Evolutionary conservation across 2,329 filamentous ascomycete genomes (phyloP), one percentile per base, ranked within the genome.

Genomic region (Fusarium lyarnte): DNA sequence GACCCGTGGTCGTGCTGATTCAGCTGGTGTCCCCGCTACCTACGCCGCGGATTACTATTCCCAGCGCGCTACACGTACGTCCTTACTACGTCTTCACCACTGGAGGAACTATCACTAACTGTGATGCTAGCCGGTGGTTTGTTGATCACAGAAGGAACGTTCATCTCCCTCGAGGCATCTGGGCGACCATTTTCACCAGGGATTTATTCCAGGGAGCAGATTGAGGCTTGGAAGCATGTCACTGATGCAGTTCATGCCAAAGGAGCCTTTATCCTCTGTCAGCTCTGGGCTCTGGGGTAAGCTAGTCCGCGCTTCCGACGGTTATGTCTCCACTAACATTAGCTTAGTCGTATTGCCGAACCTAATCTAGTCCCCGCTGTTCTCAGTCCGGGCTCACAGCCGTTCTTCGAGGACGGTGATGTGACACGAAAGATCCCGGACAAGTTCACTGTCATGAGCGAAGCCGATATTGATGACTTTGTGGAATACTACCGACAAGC

Each of bases 181-280:
- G 81, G 79, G 17, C 80, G 80, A 3, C 70, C 77, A 7, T 43
- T 54, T 5, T 70, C 72, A 2, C 73, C 73, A 13, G 72, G 73
- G n/a, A 88, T 92, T 74, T 92, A 85, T 78, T 87, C 78, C 43
- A 79, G 84, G 1, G 84, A 82, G n/a, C 90, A 92, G 66, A 84
- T 91, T 51, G 82, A 82, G 2, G 87, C 83, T 0, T 93, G 91
- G 91, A 89, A 86, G 66, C 80, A 84, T 36, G 82, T 93, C 49
- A 90, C 88, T 1, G 86, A 89, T 51, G 87, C 86, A 5, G 90
- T 93, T 4, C 91, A 94, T 79, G 82, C 82, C 29, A 90, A 90
- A 74, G 88, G 87, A 25, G 86, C 84, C 21, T 88, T 85, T 76
- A 90, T 92, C 69, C 91, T 85, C 79, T 79, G 85, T 25, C 91